Base-by-base conservation (phyloP, 352 stramenopile species). In the Thalassiosira delicatula region DNA sequence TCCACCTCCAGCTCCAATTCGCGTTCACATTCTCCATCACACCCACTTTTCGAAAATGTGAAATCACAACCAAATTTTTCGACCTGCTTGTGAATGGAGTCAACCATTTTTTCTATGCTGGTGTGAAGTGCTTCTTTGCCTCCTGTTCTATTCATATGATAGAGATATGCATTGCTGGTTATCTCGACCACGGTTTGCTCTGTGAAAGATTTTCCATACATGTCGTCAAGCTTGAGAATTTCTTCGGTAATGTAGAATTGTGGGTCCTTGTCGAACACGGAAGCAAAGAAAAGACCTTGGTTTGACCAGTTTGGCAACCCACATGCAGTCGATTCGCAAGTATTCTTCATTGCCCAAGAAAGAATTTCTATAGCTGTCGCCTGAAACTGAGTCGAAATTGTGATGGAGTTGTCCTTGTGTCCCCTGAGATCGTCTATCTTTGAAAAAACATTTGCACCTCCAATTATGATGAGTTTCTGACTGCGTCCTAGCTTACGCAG, bases 301-400 rank as follows among this genome's bases (percentile, higher is more conserved):
- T 88, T 69, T 17, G 92, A 90, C 94, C 95, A 97, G 73, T 95
- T 93, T 0, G 93, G 60, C 23, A 96, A 35, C 0, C 94, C 94
- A 12, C 81, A 59, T 9, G 89, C 82, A 53, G 91, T 93, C 54
- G 94, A 88, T 3, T 81, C 65, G 60, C 93, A 89, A 0, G 95
- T 96, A 76, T 97, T 97, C 25, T 92, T 81, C 89, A 97, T 92
- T 21, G 95, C 86, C 94, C 95, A 97, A 37, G 93, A 87, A 27
- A 97, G 54, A n/a, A 96, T 88, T 40, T 95, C 75, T 32, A 86
- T 44, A 11, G 77, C 49, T 46, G 57, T 68, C 7, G 46, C 12
- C 4, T 25, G 46, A 57, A 57, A 25, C 14, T 19, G 4, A 57
- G 46, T 25, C 14, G 12, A 19, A 19, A 57, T 57, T 27, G 51